Percentiles rank a stretch among this genome's conserved stretches.
Evolutionary conservation across 2,329 filamentous ascomycete genomes (phyloP).

Genomic region (Dothistroma septosporum): DNA sequence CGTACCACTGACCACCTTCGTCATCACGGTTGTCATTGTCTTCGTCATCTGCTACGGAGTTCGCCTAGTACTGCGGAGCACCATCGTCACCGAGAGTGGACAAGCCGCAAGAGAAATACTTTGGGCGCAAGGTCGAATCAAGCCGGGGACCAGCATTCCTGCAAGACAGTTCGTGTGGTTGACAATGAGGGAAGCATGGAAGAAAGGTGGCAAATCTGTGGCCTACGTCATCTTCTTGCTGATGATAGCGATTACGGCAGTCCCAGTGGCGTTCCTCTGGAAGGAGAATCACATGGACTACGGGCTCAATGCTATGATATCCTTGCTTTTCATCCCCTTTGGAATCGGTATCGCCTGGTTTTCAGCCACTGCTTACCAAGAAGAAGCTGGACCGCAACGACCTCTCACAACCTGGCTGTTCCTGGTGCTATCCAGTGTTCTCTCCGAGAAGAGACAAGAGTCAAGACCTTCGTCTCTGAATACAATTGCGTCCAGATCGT

Average conservation of each 20-base stretch:
- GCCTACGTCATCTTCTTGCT: constrained; percentile 1
- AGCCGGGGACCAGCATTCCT: constrained; percentile 3
- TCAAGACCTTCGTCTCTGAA: neutral
- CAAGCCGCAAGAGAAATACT: constrained; percentile 3
- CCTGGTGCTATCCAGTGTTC: neutral
- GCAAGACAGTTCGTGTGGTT: neutral
- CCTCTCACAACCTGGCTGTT: neutral
- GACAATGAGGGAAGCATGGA: constrained; percentile 7
- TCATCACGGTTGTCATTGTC: constrained; percentile 11
- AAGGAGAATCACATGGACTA: constrained; percentile 5
- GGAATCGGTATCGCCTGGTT: constrained; percentile 2
- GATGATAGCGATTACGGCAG: constrained; percentile 3
- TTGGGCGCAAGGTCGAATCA: neutral
- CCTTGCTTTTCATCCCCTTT: constrained; percentile 7
- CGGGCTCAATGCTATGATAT: constrained; percentile 9
- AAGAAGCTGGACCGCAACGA: neutral
- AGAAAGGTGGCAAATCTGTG: neutral
- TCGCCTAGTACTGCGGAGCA: constrained; percentile 10
- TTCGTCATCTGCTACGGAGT: constrained; percentile 12
- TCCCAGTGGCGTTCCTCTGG: constrained; percentile 14
- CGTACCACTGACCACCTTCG: constrained; percentile 16
- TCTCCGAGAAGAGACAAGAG: neutral
- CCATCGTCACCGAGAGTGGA: constrained; percentile 4
- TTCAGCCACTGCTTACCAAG: neutral
- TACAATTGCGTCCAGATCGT: neutral